Evolutionary conservation across 176 grass and related monocot genomes (phyloP).

Genomic region (Poa annua): DNA sequence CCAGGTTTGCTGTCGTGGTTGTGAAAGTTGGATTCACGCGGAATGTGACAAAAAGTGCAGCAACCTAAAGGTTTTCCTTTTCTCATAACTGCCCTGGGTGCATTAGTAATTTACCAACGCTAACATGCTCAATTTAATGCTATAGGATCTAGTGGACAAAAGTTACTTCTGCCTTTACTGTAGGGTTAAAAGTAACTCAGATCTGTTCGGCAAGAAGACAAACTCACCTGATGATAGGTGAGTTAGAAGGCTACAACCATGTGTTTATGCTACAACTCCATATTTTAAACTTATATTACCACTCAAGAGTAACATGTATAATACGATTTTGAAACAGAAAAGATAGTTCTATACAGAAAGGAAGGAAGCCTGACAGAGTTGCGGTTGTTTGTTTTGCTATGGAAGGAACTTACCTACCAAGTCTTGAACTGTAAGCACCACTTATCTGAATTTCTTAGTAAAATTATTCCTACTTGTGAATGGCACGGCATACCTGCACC

Average conservation of each 20-base stretch:
- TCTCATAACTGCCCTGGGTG: conserved; percentile 4
- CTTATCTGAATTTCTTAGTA: conserved; percentile 11
- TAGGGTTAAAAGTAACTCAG: conserved; percentile 53
- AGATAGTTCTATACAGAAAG: conserved; percentile 43
- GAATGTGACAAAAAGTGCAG: conserved; percentile 81
- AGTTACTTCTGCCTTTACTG: conserved; percentile 76
- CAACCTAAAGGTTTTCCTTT: conserved; percentile 63
- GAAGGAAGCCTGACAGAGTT: conserved; percentile 57
- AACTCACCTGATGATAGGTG: conserved; percentile 68
- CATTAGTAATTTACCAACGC: conserved; percentile 12
- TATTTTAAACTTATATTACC: conserved; percentile 38
- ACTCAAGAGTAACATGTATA: conserved; percentile 24
- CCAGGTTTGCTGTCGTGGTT: conserved; percentile 84
- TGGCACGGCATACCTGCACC: conserved; percentile 5
- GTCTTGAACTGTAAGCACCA: conserved; percentile 82
- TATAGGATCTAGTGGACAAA: conserved; percentile 65
- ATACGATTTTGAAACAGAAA: conserved; percentile 47
- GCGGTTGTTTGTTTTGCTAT: conserved; percentile 77
- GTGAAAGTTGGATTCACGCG: conserved; percentile 77
- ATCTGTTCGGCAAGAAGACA: conserved; percentile 51
- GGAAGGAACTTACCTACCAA: conserved; percentile 85
- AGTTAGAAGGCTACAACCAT: conserved; percentile 19
- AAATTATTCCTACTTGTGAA: conserved; percentile 16
- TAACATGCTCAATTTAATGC: conserved; percentile 56
- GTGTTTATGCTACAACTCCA: conserved; percentile 9